Evolutionary conservation across 2,329 filamentous ascomycete species (phyloP).

Genomic region (Hymenoscyphus fraxineus): DNA sequence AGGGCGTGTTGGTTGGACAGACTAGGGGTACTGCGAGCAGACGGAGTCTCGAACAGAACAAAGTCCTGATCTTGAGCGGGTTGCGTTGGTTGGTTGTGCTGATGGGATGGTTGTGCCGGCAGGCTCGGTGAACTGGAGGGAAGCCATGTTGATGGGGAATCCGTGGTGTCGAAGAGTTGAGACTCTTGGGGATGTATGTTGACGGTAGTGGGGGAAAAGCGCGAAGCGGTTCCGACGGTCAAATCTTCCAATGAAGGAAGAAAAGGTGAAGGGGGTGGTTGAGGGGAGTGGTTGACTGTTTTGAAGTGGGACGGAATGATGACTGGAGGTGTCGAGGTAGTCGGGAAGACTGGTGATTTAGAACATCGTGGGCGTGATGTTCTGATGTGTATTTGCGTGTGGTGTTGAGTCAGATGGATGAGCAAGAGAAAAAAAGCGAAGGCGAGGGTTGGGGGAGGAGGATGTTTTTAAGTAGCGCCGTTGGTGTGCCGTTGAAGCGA

Average conservation of each 20-base stretch:
- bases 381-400: constrained; percentile 35
- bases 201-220: constrained; percentile 48
- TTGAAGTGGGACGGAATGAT: constrained; percentile 50
- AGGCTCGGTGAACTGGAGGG: constrained; percentile 62
- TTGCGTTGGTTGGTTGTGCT: constrained; percentile 39
- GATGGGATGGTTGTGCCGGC: constrained; percentile 59
- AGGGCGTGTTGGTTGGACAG: constrained; percentile 35
- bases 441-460: constrained; percentile 12
- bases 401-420: constrained; percentile 38
- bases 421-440: constrained; percentile 34
- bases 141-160: constrained; percentile 76
- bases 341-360: constrained; percentile 46
- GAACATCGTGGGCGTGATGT: constrained; percentile 50
- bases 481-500: neutral
- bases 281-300: constrained; percentile 43
- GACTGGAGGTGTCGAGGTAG: constrained; percentile 38
- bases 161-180: constrained; percentile 72
- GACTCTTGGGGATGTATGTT: constrained; percentile 64
- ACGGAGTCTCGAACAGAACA: constrained; percentile 50
- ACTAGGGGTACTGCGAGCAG: constrained; percentile 35
- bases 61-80: constrained; percentile 58
- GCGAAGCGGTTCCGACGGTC: constrained; percentile 62
- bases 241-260: constrained; percentile 55
- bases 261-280: constrained; percentile 47
- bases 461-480: neutral